Conservation (phyloP, 345 rosid species). For the Corymbia maculata region DNA sequence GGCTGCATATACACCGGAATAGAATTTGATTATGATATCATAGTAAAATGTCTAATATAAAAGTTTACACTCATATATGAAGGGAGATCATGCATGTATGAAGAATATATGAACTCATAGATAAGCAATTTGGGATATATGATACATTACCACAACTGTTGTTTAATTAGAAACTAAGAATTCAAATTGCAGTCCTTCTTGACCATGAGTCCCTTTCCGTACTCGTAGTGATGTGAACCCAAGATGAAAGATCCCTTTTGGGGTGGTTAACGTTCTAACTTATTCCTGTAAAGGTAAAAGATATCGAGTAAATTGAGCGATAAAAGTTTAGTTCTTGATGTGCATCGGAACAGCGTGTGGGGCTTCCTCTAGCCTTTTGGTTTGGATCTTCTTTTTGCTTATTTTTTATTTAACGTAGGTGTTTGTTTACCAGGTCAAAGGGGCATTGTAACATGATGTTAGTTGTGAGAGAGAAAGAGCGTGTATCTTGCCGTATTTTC, state of each 20-base stretch:
- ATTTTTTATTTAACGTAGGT: not conserved
- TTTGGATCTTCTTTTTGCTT: not conserved
- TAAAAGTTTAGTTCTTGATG: not conserved
- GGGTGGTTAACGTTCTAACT: not conserved
- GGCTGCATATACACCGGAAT: not conserved
- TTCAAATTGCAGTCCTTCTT: not conserved
- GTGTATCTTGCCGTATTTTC: not conserved
- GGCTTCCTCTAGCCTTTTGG: not conserved
- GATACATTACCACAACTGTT: not conserved
- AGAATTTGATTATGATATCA: not conserved
- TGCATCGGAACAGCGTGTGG: not conserved
- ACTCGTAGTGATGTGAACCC: not conserved
- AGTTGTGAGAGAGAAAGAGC: not conserved
- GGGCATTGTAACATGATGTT: not conserved
- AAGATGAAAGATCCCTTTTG: not conserved
- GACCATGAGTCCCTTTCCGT: not conserved
- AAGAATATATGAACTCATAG: not conserved
- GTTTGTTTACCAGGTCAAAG: not conserved
- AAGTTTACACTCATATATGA: not conserved
- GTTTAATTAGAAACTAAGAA: not conserved
- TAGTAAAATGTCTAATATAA: not conserved
- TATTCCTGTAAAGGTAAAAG: not conserved
- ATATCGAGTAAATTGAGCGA: not conserved
- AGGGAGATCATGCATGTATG: not conserved
- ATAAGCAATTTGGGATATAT: not conserved